Evolutionary conservation across 2,329 filamentous ascomycete species (phyloP), one percentile per base, ranked within the genome.

Genomic region (Blumeria hordei): DNA sequence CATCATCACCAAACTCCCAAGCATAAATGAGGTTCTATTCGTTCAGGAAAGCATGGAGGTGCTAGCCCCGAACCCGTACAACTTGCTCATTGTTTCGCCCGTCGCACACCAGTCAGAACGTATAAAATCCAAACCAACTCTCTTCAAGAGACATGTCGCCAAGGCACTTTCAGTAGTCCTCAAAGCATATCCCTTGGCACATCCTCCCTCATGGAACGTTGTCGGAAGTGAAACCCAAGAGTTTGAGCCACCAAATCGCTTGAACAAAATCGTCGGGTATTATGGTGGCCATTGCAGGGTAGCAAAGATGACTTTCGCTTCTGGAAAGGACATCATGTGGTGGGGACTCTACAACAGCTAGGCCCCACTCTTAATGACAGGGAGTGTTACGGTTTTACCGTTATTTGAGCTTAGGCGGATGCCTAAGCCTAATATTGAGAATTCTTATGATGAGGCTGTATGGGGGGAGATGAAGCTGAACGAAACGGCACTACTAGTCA

Each of bases 11-110:
- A 57, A 57, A 47, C 60, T 60, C 32, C 5, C 14, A 9, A 44
- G 33, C 7, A 6, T 60, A 5, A 45, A 58, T 28, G 58, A 59
- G 53, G 47, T 61, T n/a, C 47, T 50, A 37, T 54, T 56, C 35
- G n/a, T 39, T n/a, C 10, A 39, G 11, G 11, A 39, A 39, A n/a
- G n/a, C 37, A 39, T 11, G 2, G 37, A 39, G 10, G 10, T n/a
- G 10, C 10, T n/a, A n/a, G 2, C n/a, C 5, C n/a, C 37, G 5
- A 39, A 39, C n/a, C 10, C n/a, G 37, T 11, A 39, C 3, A 2
- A 11, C 5, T 11, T 39, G 11, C 10, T 39, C 11, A 39, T 5
- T 3, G 11, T n/a, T 3, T n/a, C n/a, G 37, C 2, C 10, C 10
- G n/a, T 11, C 5, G 37, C 37, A 11, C 37, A 11, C 10, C 37